Evolutionary conservation across 805 yeast genomes (phyloP).

Genomic region (Candida arabinofermentans): DNA sequence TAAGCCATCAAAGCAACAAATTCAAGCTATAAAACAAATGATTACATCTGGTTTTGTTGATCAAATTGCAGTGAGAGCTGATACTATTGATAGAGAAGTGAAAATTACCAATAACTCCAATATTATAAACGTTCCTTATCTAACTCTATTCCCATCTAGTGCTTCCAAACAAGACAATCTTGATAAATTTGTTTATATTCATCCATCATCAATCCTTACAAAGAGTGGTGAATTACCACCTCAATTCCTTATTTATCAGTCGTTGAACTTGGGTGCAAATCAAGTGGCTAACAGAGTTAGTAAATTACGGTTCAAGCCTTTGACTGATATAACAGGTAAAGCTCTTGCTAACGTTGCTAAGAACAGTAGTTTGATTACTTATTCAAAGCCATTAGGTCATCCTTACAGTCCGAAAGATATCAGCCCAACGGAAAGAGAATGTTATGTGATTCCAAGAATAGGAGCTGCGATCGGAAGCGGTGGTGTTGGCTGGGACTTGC

Average conservation of each 20-base stretch:
- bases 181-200: conserved; percentile 67
- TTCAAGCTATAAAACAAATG: conserved; percentile 84
- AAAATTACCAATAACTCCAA: conserved; percentile 53
- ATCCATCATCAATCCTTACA: conserved; percentile 67
- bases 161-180: conserved; percentile 33
- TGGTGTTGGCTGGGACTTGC: conserved; percentile 88
- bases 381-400: conserved; percentile 88
- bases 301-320: conserved; percentile 63
- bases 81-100: conserved; percentile 60
- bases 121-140: conserved; percentile 60
- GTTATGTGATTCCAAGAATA: conserved; percentile 86
- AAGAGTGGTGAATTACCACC: conserved; percentile 71
- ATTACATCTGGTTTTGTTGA: conserved; percentile 90
- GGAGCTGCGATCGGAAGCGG: conserved; percentile 85
- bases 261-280: conserved; percentile 54
- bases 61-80: conserved; percentile 84
- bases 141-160: conserved; percentile 46
- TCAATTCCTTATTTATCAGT: conserved; percentile 67
- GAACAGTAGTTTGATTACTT: conserved; percentile 66
- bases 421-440: conserved; percentile 66
- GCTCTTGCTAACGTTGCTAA: conserved; percentile 78
- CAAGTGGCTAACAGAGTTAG: conserved; percentile 37
- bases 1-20: conserved; percentile 65
- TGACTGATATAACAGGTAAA: conserved; percentile 70
- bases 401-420: conserved; percentile 79